Evolutionary conservation across 306 rosid genomes (phyloP).

Genomic region (Cajanus cajan): DNA sequence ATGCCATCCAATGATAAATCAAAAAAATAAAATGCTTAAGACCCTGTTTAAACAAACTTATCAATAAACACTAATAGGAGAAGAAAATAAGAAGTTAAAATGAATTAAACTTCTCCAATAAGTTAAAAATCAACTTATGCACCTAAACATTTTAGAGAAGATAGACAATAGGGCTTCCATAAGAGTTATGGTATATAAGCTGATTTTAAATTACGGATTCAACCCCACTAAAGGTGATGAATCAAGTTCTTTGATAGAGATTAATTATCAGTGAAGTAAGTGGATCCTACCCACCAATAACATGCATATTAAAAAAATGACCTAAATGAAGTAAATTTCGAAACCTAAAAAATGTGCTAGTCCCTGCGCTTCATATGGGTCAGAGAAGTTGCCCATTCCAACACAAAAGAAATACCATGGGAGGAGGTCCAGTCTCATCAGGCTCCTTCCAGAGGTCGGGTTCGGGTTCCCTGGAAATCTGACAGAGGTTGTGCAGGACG

Average conservation of each 20-base stretch:
- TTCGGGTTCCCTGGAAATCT: slow-evolving; percentile 90
- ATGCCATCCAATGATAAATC: too few relatives aligned
- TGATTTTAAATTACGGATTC: background rate
- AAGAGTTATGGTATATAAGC: background rate
- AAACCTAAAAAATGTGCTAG: slow-evolving; percentile 93
- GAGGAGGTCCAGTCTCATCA: slow-evolving; percentile 70
- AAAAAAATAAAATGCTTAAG: background rate
- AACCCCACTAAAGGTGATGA: too few relatives aligned
- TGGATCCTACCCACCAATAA: too few relatives aligned
- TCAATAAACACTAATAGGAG: background rate
- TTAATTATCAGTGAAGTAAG: too few relatives aligned
- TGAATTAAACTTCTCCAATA: background rate
- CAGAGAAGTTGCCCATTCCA: slow-evolving; percentile 91
- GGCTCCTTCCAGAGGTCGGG: slow-evolving; percentile 88
- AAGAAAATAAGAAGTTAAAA: background rate
- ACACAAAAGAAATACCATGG: too few relatives aligned
- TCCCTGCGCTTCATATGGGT: slow-evolving; percentile 91
- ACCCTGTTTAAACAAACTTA: background rate
- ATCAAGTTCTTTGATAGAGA: too few relatives aligned
- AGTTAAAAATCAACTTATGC: background rate
- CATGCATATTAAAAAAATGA: too few relatives aligned
- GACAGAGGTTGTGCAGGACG: slow-evolving; percentile 89
- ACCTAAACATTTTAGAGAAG: background rate
- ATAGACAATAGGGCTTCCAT: background rate
- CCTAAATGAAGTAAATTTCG: slow-evolving; percentile 11